phyloP scores from a whole-genome alignment of 331 rosid species.

The Malus hybrid region DNA sequence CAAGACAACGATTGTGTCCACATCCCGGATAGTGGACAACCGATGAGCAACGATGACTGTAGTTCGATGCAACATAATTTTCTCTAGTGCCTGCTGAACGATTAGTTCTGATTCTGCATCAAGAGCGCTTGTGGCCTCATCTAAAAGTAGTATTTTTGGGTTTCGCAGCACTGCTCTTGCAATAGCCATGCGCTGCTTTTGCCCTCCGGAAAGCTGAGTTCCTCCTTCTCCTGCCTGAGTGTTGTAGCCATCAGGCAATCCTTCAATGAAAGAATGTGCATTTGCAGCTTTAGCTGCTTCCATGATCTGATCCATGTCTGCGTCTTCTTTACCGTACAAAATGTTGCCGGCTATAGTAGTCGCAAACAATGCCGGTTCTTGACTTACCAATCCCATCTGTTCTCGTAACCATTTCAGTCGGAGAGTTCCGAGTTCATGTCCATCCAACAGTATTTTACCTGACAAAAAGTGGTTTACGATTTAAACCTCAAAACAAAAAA shows the following conservation, averaged over 20 bases:
- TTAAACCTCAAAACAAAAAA: neutral
- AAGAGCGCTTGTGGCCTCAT: slow-evolving; percentile 85
- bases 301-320: slow-evolving; percentile 47
- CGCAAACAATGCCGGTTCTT: slow-evolving; percentile 75
- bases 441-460: slow-evolving; percentile 77
- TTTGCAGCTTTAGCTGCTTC: slow-evolving; percentile 76
- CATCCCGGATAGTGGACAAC: slow-evolving; percentile 57
- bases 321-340: slow-evolving; percentile 59
- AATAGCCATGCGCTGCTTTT: slow-evolving; percentile 78
- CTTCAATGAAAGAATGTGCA: slow-evolving; percentile 76
- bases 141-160: slow-evolving; percentile 71
- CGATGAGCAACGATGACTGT: slow-evolving; percentile 69
- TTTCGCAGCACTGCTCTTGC: slow-evolving; percentile 84
- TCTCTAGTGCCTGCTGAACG: slow-evolving; percentile 68
- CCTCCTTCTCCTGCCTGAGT: slow-evolving; percentile 93
- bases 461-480: slow-evolving; percentile 18
- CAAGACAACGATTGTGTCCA: slow-evolving; percentile 59
- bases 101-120: slow-evolving; percentile 71
- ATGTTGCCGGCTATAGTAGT: slow-evolving; percentile 67
- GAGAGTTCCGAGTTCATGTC: slow-evolving; percentile 51
- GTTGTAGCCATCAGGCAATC: slow-evolving; percentile 59
- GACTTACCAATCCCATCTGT: slow-evolving; percentile 84
- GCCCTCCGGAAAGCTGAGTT: slow-evolving; percentile 86
- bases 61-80: slow-evolving; percentile 59
- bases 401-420: slow-evolving; percentile 66